Base-by-base conservation (phyloP, 2,329 filamentous ascomycete species). In the Lasiodiplodia hormozganensis region DNA sequence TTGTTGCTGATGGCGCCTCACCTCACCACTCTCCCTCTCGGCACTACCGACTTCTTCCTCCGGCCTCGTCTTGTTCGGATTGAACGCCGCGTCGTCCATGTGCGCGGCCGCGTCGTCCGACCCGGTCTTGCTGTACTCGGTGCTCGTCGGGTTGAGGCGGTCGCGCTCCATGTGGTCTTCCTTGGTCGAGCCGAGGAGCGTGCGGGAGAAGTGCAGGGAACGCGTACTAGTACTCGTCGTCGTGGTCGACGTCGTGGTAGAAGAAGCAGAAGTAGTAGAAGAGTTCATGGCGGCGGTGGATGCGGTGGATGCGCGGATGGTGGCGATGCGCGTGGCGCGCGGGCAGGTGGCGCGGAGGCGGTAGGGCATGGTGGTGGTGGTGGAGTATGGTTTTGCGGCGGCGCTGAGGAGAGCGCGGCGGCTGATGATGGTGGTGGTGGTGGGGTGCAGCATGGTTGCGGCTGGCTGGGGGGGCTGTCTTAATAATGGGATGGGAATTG, bases 71-170 rank as follows among this genome's bases (percentile, higher is more conserved):
- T 87, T 87, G 67, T 84, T 79, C 0, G 89, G 88, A 76, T 93
- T 85, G 79, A 92, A 96, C 0, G 93, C 90, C 0, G 89, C 85
- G 52, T 89, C 84, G 3, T 82, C 77, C 68, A 86, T 82, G 36
- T 85, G 82, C 0, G 85, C 84, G 0, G 89, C 85, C 14, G 82
- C 80, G 53, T 89, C 82, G 72, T 89, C 92, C 0, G 87, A 87
- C 3, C 88, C 91, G 62, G 88, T 89, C 75, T 90, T 88, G 68
- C 88, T 87, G 79, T 90, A 88, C 76, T 96, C 92, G 66, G 85
- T 88, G 2, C 86, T 80, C 40, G 87, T 84, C 0, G 91, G 88
- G 69, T 90, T 87, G 40, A 96, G 84, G 2, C 85, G 84, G 71
- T 90, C 85, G 69, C 83, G 84, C 76, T 81, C 80, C 49, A 64